These are phyloP conservation scores for Pythium insidiosum DNA, from an alignment of 352 stramenopile genomes.

Conservation along the genomic window DNA sequence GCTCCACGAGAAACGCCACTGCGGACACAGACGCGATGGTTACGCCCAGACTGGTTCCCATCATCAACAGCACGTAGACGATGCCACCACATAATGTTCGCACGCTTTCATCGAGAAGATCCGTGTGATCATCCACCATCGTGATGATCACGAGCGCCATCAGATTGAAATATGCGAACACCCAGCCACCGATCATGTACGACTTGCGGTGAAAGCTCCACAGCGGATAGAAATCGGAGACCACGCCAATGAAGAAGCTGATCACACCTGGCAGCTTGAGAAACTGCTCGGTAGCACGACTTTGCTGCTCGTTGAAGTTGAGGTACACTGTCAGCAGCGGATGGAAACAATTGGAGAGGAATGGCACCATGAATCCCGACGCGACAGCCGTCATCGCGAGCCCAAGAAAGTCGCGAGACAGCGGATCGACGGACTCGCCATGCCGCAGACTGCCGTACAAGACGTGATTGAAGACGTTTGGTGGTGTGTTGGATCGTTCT, in stretches of 20 bases:
- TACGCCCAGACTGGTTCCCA: conserved; percentile 54
- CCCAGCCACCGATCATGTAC: conserved; percentile 70
- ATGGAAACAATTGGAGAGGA: conserved; percentile 51
- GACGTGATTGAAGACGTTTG: conserved; percentile 65
- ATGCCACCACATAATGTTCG: conserved; percentile 43
- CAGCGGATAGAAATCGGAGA: conserved; percentile 78
- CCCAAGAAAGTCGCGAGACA: conserved; percentile 52
- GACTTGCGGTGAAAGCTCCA: conserved; percentile 70
- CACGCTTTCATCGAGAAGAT: conserved; percentile 27
- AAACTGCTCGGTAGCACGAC: conserved; percentile 38
- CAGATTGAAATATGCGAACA: conserved; percentile 56
- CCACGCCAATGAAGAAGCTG: conserved; percentile 67
- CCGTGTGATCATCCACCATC: conserved; percentile 39
- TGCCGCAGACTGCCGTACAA: conserved; percentile 61
- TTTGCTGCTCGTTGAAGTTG: conserved; percentile 33
- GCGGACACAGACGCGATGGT: conserved; percentile 47
- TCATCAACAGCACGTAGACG: conserved; percentile 68
- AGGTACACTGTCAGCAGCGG: conserved; percentile 57
- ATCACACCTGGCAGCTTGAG: conserved; percentile 43
- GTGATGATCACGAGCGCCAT: conserved; percentile 60
- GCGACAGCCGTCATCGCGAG: conserved; percentile 47
- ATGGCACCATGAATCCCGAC: conserved; percentile 56
- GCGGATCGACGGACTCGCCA: conserved; percentile 42
- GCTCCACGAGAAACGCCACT: conserved; percentile 61
- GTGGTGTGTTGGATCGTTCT: conserved; percentile 38